Base-by-base conservation (phyloP, 2,329 filamentous ascomycete species). In the Rutstroemia sp. region DNA sequence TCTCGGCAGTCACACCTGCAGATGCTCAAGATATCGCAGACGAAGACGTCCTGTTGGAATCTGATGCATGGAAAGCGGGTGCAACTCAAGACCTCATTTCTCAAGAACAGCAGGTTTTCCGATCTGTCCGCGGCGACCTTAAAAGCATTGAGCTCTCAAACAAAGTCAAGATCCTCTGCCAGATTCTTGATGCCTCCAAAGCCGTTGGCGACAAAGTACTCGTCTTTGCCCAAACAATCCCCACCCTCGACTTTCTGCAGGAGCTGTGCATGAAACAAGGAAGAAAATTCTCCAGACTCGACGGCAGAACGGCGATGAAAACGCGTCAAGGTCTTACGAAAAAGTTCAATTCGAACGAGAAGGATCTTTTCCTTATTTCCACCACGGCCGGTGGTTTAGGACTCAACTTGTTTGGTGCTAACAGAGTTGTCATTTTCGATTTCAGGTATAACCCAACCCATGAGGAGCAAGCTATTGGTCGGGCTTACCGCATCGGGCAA, bases 401-500 rank as follows among this genome's bases (percentile, higher is more conserved):
- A 0, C 75, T 96, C 50, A 96, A 96, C 61, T 86, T 96, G 12
- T 81, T 82, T 42, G 85, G 87, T 1, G 92, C 92, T 1, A 96
- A 91, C 68, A 82, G 92, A 19, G 88, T 96, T 1, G 80, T 96
- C 19, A 86, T 96, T 19, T 87, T 95, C 56, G 92, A 96, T 68
- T 89, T 87, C 66, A 77, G 79, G 59, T 96, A 85, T 73, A 94
- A 92, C 61, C 92, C 92, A 0, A 79, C 84, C 5, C 78, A 85
- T 67, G 92, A 96, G 69, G 86, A 91, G 65, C 92, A 96, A 71
- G 92, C 92, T 1, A 82, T 96, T 51, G 92, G 90, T 2, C 81
- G 92, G 53, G 87, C 89, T 0, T 96, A 94, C 70, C 88, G 92
- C 1, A 80, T 96, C 36, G 90, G 91, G 0, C 92, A 96, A 70